Conservation (phyloP, 257 asterid genomes). For the Marsdenia floribunda region DNA sequence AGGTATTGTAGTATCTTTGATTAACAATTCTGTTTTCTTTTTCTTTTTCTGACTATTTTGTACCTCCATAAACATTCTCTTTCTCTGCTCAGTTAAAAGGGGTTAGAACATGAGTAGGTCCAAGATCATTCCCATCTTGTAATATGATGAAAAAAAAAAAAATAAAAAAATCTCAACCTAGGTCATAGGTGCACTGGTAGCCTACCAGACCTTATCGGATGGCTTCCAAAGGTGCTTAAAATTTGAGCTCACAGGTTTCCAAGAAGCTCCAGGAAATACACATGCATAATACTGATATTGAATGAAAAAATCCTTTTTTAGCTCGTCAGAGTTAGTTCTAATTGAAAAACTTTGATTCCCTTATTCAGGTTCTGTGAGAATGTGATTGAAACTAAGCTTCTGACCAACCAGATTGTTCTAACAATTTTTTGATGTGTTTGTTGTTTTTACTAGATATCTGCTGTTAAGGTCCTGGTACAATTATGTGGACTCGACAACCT, state of each 20-base stretch:
- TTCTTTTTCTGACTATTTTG: not conserved
- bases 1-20: not conserved
- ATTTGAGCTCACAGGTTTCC: not conserved
- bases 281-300: not conserved
- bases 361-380: not conserved
- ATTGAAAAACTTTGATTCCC: not conserved
- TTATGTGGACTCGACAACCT: not conserved
- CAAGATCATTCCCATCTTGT: not conserved
- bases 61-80: not conserved
- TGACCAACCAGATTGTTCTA: not conserved
- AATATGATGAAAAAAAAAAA: not conserved
- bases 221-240: too few relatives aligned
- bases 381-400: not conserved
- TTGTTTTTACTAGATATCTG: not conserved
- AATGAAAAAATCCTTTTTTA: not conserved
- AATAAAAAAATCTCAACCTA: not conserved
- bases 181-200: not conserved
- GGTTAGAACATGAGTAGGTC: not conserved
- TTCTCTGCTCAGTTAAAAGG: not conserved
- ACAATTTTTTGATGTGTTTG: not conserved
- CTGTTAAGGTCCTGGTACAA: slow-evolving; percentile 2
- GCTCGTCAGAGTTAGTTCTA: not conserved
- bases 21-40: not conserved
- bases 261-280: not conserved
- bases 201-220: too few relatives aligned